phyloP scores from a whole-genome alignment of 495 filamentous ascomycete species.

The Viridothelium virens region DNA sequence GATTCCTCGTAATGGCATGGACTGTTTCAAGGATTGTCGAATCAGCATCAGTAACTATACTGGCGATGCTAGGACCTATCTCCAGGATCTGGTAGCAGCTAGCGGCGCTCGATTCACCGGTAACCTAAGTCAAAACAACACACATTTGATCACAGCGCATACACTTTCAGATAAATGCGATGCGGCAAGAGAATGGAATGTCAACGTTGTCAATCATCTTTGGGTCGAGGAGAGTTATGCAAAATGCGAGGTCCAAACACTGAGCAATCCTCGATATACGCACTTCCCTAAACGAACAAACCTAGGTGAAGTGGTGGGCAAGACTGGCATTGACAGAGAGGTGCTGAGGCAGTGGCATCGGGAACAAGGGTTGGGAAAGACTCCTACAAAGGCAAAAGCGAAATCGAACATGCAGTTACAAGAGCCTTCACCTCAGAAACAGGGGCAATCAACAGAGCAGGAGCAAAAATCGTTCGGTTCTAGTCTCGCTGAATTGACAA shows the following conservation, averaged over 20 bases:
- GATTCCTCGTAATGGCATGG: conserved; percentile 61
- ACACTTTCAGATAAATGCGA: conserved; percentile 80
- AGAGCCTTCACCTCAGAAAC: background rate
- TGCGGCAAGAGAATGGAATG: conserved; percentile 85
- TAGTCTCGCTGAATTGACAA: background rate
- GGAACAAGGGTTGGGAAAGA: background rate
- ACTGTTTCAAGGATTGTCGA: conserved; percentile 63
- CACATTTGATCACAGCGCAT: conserved; percentile 88
- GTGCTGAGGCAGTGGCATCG: background rate
- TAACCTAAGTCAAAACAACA: conserved; percentile 88
- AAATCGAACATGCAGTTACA: background rate
- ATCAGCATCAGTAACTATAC: conserved; percentile 95
- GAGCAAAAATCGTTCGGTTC: background rate
- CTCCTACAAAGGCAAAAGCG: background rate
- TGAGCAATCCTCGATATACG: conserved; percentile 63
- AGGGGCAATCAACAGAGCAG: background rate
- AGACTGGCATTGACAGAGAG: conserved; percentile 56
- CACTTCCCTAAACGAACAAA: conserved; percentile 84
- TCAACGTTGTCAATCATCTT: conserved; percentile 84
- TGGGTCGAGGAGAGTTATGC: conserved; percentile 98
- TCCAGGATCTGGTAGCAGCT: conserved; percentile 83
- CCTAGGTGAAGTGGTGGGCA: conserved; percentile 82
- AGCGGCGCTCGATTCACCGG: conserved; percentile 82
- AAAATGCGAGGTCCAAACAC: conserved; percentile 61
- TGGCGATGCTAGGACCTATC: conserved; percentile 84